These are phyloP conservation scores for Metarhizium humberi DNA, from an alignment of 2,329 filamentous ascomycete species.

Conservation along the genomic window DNA sequence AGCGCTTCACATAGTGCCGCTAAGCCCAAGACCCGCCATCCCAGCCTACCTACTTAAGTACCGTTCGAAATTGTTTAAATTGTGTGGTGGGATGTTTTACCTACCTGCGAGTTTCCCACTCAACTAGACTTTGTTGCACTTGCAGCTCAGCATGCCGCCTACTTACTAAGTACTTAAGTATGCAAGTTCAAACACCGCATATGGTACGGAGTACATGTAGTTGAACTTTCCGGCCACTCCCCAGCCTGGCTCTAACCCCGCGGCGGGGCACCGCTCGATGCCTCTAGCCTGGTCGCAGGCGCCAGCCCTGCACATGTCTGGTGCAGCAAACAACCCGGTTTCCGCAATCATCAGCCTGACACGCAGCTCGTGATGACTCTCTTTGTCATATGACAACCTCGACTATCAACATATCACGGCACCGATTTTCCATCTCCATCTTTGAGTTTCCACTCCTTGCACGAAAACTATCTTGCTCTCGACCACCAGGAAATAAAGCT, in stretches of 20 bases:
- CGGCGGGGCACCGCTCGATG: slow-evolving; percentile 13
- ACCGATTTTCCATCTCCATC: not conserved
- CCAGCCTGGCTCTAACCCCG: slow-evolving; percentile 8
- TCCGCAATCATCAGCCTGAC: slow-evolving; percentile 9
- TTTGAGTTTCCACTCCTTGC: not conserved
- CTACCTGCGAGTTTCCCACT: not conserved
- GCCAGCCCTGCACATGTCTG: not conserved
- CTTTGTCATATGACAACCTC: slow-evolving; percentile 14
- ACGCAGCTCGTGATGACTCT: slow-evolving; percentile 12
- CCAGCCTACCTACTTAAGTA: too few species aligned
- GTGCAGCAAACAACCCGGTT: not conserved
- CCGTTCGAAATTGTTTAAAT: not conserved
- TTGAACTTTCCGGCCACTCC: not conserved
- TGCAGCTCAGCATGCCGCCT: too few species aligned
- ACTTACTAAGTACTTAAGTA: too few species aligned
- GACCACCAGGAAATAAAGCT: not conserved
- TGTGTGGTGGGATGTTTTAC: not conserved
- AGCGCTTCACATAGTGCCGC: too few species aligned
- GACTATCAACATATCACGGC: not conserved
- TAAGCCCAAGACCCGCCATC: too few species aligned
- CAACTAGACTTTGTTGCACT: too few species aligned
- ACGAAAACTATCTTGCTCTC: too few species aligned
- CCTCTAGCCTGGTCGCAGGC: not conserved
- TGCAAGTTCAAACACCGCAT: too few species aligned
- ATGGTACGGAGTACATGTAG: not conserved